These are phyloP conservation scores for Syzygium syzygioides DNA, from an alignment of 441 rosid species.

Conservation along the genomic window DNA sequence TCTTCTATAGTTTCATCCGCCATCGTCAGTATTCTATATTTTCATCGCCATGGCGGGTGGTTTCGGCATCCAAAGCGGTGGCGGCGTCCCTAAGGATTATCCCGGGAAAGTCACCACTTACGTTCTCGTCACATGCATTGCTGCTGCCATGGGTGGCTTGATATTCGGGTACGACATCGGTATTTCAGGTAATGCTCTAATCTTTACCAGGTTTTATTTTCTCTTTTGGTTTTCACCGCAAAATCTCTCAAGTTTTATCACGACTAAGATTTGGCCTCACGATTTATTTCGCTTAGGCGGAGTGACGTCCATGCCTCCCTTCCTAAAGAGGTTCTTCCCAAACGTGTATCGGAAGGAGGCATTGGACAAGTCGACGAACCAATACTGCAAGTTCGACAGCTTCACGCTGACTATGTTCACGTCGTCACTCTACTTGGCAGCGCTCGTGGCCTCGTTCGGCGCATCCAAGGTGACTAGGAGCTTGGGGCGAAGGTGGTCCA, in stretches of 20 bases:
- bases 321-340: not conserved
- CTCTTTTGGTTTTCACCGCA: not conserved
- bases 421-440: not conserved
- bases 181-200: not conserved
- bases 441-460: not conserved
- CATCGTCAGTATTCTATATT: not conserved
- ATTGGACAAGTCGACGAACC: not conserved
- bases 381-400: not conserved
- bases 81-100: not conserved
- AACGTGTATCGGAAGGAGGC: not conserved
- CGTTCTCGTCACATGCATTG: not conserved
- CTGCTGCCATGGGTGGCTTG: not conserved
- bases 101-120: not conserved
- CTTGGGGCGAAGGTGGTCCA: not conserved
- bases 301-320: conserved; percentile 1
- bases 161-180: not conserved
- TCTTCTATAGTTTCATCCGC: not conserved
- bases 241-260: not conserved
- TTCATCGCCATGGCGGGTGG: not conserved
- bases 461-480: not conserved
- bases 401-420: not conserved
- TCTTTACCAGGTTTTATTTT: not conserved
- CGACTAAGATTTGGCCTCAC: no score
- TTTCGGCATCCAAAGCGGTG: not conserved
- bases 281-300: not conserved